Evolutionary conservation across 2,329 filamentous ascomycete species (phyloP).

Genomic region (Bipolaris bicolor): DNA sequence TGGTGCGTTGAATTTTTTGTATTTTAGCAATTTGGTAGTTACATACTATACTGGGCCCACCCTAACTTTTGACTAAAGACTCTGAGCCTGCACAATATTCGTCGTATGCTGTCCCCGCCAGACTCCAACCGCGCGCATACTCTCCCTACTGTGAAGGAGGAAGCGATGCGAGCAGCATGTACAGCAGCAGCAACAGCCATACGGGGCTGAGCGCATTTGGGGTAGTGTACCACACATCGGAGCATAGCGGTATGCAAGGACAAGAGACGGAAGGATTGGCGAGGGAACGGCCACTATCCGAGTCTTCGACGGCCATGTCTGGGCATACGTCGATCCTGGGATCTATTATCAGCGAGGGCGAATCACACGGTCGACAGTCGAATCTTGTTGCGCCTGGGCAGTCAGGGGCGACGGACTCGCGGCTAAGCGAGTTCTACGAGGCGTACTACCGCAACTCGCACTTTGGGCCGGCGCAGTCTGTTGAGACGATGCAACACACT

Average conservation of each 20-base stretch:
- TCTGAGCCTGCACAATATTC: constrained; percentile 26
- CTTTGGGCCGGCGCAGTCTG: constrained; percentile 11
- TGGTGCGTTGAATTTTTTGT: constrained; percentile 32
- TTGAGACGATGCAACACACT: constrained; percentile 19
- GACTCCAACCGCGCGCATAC: constrained; percentile 26
- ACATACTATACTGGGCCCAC: constrained; percentile 19
- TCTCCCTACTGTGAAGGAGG: constrained; percentile 37
- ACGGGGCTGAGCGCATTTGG: constrained; percentile 30
- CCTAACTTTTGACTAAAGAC: constrained; percentile 37
- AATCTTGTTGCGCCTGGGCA: constrained; percentile 25
- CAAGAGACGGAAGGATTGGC: constrained; percentile 3
- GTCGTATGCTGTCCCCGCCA: constrained; percentile 12
- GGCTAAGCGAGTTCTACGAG: constrained; percentile 50
- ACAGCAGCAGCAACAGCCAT: constrained; percentile 27
- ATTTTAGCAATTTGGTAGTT: constrained; percentile 37
- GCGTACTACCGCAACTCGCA: constrained; percentile 47
- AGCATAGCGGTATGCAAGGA: constrained; percentile 1
- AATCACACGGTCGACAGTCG: constrained; percentile 21
- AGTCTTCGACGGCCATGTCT: constrained; percentile 25
- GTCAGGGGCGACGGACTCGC: constrained; percentile 26
- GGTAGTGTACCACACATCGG: constrained; percentile 25
- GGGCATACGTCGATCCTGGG: constrained; percentile 27
- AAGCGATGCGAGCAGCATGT: constrained; percentile 45
- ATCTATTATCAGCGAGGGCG: constrained; percentile 20
- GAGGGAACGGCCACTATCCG: constrained; percentile 22